Evolutionary conservation across 805 yeast genomes (phyloP).

Genomic region (Helenozyma rhizophorensis): DNA sequence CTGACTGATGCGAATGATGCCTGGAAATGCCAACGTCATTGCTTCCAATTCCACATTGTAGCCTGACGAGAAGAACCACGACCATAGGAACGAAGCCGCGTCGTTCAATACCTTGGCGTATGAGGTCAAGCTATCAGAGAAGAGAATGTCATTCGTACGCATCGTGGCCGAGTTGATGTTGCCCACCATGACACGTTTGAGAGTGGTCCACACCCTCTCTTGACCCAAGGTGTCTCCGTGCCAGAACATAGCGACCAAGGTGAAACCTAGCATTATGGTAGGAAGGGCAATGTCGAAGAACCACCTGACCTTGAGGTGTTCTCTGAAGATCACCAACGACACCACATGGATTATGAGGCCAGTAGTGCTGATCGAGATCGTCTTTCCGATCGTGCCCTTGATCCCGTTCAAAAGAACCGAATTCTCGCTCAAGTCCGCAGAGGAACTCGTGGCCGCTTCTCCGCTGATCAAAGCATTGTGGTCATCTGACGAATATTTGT

Average conservation of each 20-base stretch:
- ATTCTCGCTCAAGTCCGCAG: slow-evolving; percentile 30
- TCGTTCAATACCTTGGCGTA: slow-evolving; percentile 76
- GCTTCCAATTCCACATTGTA: slow-evolving; percentile 30
- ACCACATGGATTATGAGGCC: slow-evolving; percentile 19
- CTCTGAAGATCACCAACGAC: slow-evolving; percentile 4
- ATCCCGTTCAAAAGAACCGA: slow-evolving; percentile 29
- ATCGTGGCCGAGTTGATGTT: slow-evolving; percentile 50
- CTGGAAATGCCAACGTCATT: slow-evolving; percentile 49
- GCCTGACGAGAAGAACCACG: slow-evolving; percentile 18
- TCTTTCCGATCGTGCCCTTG: slow-evolving; percentile 25
- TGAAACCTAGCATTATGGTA: not conserved
- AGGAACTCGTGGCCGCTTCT: slow-evolving; percentile 27
- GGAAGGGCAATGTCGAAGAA: slow-evolving; percentile 1
- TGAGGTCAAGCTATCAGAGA: slow-evolving; percentile 83
- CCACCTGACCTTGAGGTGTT: not conserved
- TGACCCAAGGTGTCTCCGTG: slow-evolving; percentile 34
- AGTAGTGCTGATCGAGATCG: slow-evolving; percentile 18
- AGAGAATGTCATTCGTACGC: slow-evolving; percentile 73
- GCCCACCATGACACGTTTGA: slow-evolving; percentile 54
- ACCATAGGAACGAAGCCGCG: slow-evolving; percentile 50
- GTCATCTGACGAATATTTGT: slow-evolving; percentile 26
- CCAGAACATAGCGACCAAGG: slow-evolving; percentile 25
- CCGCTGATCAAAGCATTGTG: slow-evolving; percentile 24
- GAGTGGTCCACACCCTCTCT: slow-evolving; percentile 43
- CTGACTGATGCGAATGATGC: slow-evolving; percentile 73